phyloP scores from a whole-genome alignment of 2,329 filamentous ascomycete genomes.

The Lasiodiplodia hormozganensis region DNA sequence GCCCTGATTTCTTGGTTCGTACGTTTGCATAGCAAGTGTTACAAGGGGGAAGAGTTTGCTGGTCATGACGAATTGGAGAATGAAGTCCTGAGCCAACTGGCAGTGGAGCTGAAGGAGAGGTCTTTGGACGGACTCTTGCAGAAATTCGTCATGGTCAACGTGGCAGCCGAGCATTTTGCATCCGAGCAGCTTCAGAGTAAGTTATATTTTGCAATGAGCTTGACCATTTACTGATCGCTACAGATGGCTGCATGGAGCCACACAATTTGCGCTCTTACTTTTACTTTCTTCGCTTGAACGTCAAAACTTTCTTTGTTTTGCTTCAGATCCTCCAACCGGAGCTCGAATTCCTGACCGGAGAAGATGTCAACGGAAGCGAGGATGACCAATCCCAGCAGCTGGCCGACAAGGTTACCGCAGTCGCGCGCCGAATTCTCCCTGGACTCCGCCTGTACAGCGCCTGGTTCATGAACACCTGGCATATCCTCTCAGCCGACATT shows the following conservation, averaged over 20 bases:
- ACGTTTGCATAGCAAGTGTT: slow-evolving; percentile 83
- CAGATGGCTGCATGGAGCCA: slow-evolving; percentile 27
- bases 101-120: slow-evolving; percentile 73
- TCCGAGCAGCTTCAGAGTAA: slow-evolving; percentile 65
- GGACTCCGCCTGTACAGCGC: slow-evolving; percentile 71
- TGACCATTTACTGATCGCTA: neutral
- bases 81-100: slow-evolving; percentile 81
- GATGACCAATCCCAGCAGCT: slow-evolving; percentile 40
- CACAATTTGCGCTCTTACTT: slow-evolving; percentile 46
- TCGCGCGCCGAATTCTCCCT: slow-evolving; percentile 68
- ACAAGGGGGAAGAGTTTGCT: slow-evolving; percentile 75
- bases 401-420: slow-evolving; percentile 62
- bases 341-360: slow-evolving; percentile 64
- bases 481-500: slow-evolving; percentile 60
- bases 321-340: slow-evolving; percentile 75
- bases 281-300: slow-evolving; percentile 78
- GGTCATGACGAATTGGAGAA: slow-evolving; percentile 82
- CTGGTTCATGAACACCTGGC: slow-evolving; percentile 67
- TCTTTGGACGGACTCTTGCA: slow-evolving; percentile 70
- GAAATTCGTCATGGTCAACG: slow-evolving; percentile 84
- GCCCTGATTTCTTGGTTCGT: slow-evolving; percentile 82
- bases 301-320: slow-evolving; percentile 76
- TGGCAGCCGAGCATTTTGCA: slow-evolving; percentile 81
- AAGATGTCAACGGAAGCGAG: slow-evolving; percentile 44
- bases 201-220: slow-evolving; percentile 26